Evolutionary conservation across 2,329 filamentous ascomycete genomes (phyloP).

Genomic region (Pseudogymnoascus sp.): DNA sequence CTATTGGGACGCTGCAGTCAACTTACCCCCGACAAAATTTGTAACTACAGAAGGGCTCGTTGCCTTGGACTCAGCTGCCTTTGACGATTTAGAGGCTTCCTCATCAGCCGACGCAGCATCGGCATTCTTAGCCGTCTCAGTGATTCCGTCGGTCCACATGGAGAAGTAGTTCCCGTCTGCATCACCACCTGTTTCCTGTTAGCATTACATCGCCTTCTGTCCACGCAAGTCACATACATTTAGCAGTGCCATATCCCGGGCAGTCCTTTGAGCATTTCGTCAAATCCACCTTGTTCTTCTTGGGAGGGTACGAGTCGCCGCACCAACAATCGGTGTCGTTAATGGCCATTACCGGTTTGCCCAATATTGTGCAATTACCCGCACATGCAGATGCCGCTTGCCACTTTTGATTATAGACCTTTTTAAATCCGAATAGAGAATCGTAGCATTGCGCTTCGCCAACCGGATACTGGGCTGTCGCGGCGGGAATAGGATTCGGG

Average conservation of each 20-base stretch:
- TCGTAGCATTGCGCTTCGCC: background rate
- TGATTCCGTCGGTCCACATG: background rate
- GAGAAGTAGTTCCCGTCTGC: background rate
- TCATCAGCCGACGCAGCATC: background rate
- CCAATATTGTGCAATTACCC: background rate
- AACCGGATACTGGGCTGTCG: background rate
- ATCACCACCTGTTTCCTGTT: background rate
- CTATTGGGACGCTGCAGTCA: background rate
- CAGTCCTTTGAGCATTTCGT: slow-evolving; percentile 22
- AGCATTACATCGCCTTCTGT: background rate
- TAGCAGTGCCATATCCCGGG: slow-evolving; percentile 23
- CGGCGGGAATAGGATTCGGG: too few relatives aligned
- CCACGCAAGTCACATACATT: slow-evolving; percentile 21
- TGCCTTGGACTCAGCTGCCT: background rate
- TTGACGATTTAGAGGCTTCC: background rate
- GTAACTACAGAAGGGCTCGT: background rate
- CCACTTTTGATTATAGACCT: slow-evolving; percentile 22
- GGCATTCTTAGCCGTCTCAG: background rate
- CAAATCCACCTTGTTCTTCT: slow-evolving; percentile 16
- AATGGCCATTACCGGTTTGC: slow-evolving; percentile 12
- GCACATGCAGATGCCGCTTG: slow-evolving; percentile 18
- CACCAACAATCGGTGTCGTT: slow-evolving; percentile 25
- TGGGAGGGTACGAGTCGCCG: slow-evolving; percentile 23
- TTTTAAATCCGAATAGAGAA: background rate
- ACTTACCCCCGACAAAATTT: background rate